Evolutionary conservation across 495 filamentous ascomycete species (phyloP), one percentile per base, ranked within the genome.

Genomic region (Aspergillus ostianus): DNA sequence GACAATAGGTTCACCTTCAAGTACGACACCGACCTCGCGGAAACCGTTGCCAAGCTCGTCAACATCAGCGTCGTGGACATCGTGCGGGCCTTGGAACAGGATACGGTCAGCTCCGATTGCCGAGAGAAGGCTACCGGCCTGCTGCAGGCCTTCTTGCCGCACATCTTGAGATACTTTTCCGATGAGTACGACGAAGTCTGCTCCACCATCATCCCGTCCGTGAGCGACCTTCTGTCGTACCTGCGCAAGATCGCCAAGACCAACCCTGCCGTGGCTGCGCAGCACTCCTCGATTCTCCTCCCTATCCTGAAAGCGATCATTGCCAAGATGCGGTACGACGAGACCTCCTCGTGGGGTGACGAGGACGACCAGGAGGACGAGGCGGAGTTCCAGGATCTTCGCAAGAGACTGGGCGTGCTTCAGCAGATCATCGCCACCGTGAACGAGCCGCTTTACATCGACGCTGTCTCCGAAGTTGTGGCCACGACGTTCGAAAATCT

Each of bases 131-230:
- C 92, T 52, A 89, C 90, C 32, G 84, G 86, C 64, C 81, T 93
- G 47, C 74, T 97, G 29, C 88, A 89, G 66, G 81, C 81, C 48
- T 97, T 99, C 70, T 74, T 95, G 49, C 91, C 92, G 2, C 85
- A 90, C 53, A 81, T 98, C 19, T 77, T 99, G 27, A 89, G 92
- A 41, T 96, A 96, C 77, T 95, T 99, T 71, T 90, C 91, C 21
- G 95, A 99, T 69, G 93, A 99, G 73, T 99, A 91, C 66, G 94
- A 99, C 72, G 94, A 99, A 70, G 86, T 98, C 59, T 97, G 93
- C 74, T 93, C 92, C 46, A 93, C 90, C 7, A 90, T 97, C 56
- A 95, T 98, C 61, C 87, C 92, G 17, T 92, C 90, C 47, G 84
- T 97, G 45, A 93, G 88, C 41, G 94, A 99, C 63, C 82, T 97